Evolutionary conservation across 2,329 filamentous ascomycete genomes (phyloP).

Genomic region (Colletotrichum abscissum): DNA sequence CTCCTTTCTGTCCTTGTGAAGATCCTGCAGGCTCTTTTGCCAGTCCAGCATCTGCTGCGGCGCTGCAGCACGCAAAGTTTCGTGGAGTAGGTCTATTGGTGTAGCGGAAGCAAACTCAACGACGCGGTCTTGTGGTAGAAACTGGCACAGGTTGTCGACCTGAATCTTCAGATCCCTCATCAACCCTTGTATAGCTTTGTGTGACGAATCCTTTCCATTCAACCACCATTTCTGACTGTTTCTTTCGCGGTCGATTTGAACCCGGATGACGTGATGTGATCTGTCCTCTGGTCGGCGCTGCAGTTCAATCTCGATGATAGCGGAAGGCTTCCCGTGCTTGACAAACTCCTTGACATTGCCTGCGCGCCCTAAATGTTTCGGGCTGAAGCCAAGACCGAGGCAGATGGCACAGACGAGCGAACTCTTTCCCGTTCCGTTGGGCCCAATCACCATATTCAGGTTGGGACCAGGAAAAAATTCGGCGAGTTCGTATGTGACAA

Average conservation of each 20-base stretch:
- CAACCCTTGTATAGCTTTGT: constrained; percentile 74
- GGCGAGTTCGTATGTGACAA: constrained; percentile 93
- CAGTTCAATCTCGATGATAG: constrained; percentile 91
- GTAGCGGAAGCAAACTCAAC: constrained; percentile 90
- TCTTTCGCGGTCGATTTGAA: constrained; percentile 83
- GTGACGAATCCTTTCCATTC: constrained; percentile 72
- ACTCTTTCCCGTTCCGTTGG: constrained; percentile 98
- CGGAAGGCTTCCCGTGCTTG: constrained; percentile 84
- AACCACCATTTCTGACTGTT: constrained; percentile 85
- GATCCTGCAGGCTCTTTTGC: constrained; percentile 79
- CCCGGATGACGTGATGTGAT: constrained; percentile 78
- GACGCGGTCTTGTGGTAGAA: constrained; percentile 94
- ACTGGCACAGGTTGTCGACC: constrained; percentile 97
- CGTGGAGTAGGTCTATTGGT: constrained; percentile 82
- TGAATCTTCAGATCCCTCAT: constrained; percentile 85
- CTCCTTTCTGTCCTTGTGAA: constrained; percentile 77
- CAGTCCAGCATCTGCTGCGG: constrained; percentile 81
- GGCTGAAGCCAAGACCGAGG: constrained; percentile 86
- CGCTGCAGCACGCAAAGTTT: constrained; percentile 90
- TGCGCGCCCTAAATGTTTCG: constrained; percentile 85
- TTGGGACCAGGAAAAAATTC: constrained; percentile 93
- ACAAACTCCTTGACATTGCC: constrained; percentile 90
- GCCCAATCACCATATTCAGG: constrained; percentile 97
- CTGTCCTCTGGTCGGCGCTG: constrained; percentile 69
- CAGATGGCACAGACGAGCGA: constrained; percentile 98